These are phyloP conservation scores for Plasmodium knowlesi DNA, from an alignment of 169 alveolate genomes.

Conservation along the genomic window DNA sequence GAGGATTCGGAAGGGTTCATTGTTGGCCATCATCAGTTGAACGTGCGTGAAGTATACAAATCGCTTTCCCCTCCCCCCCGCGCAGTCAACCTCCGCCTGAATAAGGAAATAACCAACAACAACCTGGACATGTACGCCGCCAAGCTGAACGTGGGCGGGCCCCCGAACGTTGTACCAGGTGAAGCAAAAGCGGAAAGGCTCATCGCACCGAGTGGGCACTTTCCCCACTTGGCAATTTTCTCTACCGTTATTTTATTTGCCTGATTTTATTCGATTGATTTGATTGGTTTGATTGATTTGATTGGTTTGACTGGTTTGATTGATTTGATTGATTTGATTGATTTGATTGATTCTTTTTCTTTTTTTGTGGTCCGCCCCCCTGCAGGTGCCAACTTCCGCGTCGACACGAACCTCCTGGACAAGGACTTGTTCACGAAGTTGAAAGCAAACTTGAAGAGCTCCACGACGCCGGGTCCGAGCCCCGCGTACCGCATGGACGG, in stretches of 20 bases:
- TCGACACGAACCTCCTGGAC: constrained; percentile 52
- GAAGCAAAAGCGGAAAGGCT: not conserved
- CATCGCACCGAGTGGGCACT: too few relatives aligned
- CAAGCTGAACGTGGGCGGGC: constrained; percentile 26
- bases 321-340: not conserved
- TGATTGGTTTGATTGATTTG: not conserved
- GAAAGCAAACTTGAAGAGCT: constrained; percentile 56
- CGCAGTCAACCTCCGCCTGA: constrained; percentile 50
- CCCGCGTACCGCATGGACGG: constrained; percentile 33
- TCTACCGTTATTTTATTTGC: not conserved
- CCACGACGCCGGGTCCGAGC: not conserved
- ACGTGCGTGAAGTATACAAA: not conserved
- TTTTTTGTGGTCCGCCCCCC: not conserved
- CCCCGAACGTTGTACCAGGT: constrained; percentile 57
- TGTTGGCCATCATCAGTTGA: not conserved
- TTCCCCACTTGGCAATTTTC: not conserved
- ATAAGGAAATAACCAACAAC: constrained; percentile 58
- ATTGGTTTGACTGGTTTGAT: not conserved
- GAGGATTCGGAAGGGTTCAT: not conserved
- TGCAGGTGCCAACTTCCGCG: constrained; percentile 43
- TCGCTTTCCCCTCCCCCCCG: not conserved
- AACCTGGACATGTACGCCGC: constrained; percentile 29
- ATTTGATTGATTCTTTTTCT: not conserved
- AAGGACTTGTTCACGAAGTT: constrained; percentile 50
- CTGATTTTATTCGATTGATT: not conserved